phyloP scores from a whole-genome alignment of 169 alveolate species.

The Eimeria nieschulzi region DNA sequence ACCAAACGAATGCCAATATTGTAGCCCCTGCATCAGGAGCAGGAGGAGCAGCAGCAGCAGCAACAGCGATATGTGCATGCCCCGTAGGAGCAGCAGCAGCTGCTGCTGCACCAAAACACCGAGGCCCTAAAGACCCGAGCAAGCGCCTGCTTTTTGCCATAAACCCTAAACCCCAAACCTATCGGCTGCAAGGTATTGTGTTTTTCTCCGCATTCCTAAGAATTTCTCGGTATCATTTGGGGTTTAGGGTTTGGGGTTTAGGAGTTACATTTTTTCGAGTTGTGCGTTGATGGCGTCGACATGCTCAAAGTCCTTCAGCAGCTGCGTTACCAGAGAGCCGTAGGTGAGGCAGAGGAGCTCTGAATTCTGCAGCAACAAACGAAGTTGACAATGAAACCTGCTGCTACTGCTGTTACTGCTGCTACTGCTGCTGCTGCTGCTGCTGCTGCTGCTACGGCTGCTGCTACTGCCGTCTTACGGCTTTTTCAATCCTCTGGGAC shows the following conservation, averaged over 20 bases:
- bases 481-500: conserved; percentile 76
- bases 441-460: not conserved
- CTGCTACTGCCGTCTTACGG: too few species aligned
- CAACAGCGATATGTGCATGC: not conserved
- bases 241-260: too few species aligned
- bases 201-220: too few species aligned
- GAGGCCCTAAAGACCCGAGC: not conserved
- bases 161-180: not conserved
- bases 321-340: conserved; percentile 81
- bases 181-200: not conserved
- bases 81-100: not conserved
- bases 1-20: conserved; percentile 92
- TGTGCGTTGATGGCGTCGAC: conserved; percentile 69
- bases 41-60: conserved; percentile 30
- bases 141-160: not conserved
- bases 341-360: conserved; percentile 78
- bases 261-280: conserved; percentile 70
- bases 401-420: not conserved
- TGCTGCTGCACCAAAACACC: not conserved
- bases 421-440: not conserved
- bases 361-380: conserved; percentile 41
- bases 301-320: conserved; percentile 79
- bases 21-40: conserved; percentile 84
- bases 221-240: too few species aligned
- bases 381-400: not conserved